These are phyloP conservation scores for Brassica rapa DNA, from an alignment of 345 rosid genomes.

Conservation along the genomic window DNA sequence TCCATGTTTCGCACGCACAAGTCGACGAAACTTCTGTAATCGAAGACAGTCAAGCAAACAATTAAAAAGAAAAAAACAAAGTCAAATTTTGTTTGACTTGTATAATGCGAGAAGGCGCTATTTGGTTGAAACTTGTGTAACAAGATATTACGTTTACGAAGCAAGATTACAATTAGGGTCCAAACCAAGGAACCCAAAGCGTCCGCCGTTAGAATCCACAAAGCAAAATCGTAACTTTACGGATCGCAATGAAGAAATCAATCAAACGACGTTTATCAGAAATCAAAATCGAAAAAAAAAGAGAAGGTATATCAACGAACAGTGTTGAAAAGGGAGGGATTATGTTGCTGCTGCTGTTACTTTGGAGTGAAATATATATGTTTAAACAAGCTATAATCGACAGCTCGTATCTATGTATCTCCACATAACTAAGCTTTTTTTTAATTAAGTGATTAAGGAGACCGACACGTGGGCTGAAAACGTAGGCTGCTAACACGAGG, in stretches of 20 bases:
- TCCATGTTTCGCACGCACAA: not conserved
- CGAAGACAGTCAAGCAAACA: not conserved
- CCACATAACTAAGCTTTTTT: not conserved
- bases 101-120: not conserved
- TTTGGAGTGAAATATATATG: not conserved
- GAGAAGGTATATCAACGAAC: not conserved
- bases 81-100: not conserved
- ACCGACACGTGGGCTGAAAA: too few species aligned
- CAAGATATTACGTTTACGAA: conserved; percentile 26
- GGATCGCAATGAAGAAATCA: not conserved
- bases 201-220: not conserved
- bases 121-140: conserved; percentile 20
- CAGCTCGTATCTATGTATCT: not conserved
- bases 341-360: not conserved
- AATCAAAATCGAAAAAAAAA: not conserved
- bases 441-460: too few species aligned
- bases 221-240: not conserved
- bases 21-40: not conserved
- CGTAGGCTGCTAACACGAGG: too few species aligned
- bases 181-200: not conserved
- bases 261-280: not conserved
- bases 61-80: not conserved
- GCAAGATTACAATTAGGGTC: not conserved
- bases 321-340: not conserved
- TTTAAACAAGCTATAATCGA: not conserved